These are phyloP conservation scores for Mycena indigotica DNA, from an alignment of 768 basidiomycete genomes.

Conservation along the genomic window DNA sequence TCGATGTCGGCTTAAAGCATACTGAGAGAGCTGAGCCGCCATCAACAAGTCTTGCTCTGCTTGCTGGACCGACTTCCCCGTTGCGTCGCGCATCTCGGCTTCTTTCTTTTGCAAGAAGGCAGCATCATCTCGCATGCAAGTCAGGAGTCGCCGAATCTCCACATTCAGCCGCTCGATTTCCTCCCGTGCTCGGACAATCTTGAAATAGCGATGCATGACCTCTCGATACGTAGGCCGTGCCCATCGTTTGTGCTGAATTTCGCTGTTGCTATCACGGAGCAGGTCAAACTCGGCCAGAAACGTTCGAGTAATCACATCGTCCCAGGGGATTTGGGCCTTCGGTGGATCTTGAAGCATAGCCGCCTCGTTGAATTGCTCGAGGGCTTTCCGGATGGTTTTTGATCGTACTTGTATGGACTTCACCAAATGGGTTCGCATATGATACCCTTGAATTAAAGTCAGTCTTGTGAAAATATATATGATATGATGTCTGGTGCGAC, in stretches of 20 bases:
- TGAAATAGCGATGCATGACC: slow-evolving; percentile 22
- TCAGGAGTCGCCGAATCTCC: slow-evolving; percentile 24
- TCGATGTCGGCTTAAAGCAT: background rate
- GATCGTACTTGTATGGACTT: background rate
- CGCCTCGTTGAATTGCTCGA: slow-evolving; percentile 4
- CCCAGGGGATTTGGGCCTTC: slow-evolving; percentile 2
- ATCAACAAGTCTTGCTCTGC: background rate
- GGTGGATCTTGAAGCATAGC: background rate
- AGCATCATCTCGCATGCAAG: slow-evolving; percentile 21
- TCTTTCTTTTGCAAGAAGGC: background rate
- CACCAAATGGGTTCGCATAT: background rate
- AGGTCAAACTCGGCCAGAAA: slow-evolving; percentile 20
- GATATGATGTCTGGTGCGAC: too few species aligned
- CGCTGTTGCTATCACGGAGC: slow-evolving; percentile 2
- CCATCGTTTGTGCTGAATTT: slow-evolving; percentile 6
- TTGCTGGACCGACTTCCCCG: too few species aligned
- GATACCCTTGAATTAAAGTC: background rate
- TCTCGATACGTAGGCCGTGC: slow-evolving; percentile 16
- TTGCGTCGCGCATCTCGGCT: background rate
- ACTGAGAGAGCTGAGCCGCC: background rate
- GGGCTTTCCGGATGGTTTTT: slow-evolving; percentile 7
- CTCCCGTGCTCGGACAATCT: slow-evolving; percentile 23
- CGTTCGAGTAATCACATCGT: slow-evolving; percentile 18
- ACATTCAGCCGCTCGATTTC: slow-evolving; percentile 27
- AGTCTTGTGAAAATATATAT: too few species aligned